phyloP scores from a whole-genome alignment of 2,329 filamentous ascomycete species.

The Aspergillus puulaauensis region DNA sequence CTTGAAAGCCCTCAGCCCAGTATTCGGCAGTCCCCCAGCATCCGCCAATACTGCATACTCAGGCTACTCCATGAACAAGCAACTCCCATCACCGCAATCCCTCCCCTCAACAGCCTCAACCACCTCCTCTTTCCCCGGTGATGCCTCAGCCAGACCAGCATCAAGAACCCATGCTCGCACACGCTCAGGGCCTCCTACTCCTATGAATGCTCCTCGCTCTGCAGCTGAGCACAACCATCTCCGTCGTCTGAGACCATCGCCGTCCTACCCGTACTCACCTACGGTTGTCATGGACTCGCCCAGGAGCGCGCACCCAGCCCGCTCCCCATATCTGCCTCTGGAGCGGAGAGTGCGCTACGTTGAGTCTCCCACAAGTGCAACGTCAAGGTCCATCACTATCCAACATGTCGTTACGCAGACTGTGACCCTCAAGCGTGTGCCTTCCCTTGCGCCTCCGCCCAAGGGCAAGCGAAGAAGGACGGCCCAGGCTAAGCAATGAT shows the following conservation, averaged over 20 bases:
- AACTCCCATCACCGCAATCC: conserved; percentile 15
- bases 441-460: conserved; percentile 16
- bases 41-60: conserved; percentile 1
- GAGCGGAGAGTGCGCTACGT: conserved; percentile 11
- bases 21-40: conserved; percentile 10
- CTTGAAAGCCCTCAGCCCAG: conserved; percentile 17
- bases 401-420: conserved; percentile 18
- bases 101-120: conserved; percentile 15
- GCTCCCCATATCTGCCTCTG: conserved; percentile 9
- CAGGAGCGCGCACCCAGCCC: conserved; percentile 12
- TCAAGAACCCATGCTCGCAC: background rate
- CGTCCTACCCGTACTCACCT: conserved; percentile 12
- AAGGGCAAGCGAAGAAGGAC: conserved; percentile 16
- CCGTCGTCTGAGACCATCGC: conserved; percentile 11
- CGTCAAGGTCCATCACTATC: conserved; percentile 9
- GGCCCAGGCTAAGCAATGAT: conserved; percentile 8
- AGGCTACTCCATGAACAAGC: conserved; percentile 7
- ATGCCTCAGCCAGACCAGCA: background rate
- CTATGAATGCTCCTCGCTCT: conserved; percentile 7
- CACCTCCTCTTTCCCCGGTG: conserved; percentile 10
- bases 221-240: background rate
- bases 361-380: conserved; percentile 6
- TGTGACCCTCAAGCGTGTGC: conserved; percentile 18
- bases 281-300: conserved; percentile 6
- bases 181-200: conserved; percentile 8